These are phyloP conservation scores for Fusarium staphyleae DNA, from an alignment of 2,329 filamentous ascomycete species.

Conservation along the genomic window DNA sequence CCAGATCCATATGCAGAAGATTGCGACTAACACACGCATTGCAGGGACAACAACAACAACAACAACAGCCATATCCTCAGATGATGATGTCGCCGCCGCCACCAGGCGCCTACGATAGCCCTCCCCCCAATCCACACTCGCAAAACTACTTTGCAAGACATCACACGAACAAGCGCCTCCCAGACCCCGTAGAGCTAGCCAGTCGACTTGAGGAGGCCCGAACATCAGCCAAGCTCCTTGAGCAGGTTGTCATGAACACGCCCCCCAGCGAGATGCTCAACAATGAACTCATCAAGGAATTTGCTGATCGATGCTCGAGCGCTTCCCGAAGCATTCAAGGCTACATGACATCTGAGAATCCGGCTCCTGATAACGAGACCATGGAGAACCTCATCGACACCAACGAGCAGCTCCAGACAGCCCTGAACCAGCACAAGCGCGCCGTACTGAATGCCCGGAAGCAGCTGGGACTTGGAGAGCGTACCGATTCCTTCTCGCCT, in stretches of 20 bases:
- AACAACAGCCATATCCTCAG: conserved; percentile 20
- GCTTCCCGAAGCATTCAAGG: conserved; percentile 83
- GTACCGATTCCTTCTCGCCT: conserved; percentile 41
- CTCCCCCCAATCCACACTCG: conserved; percentile 47
- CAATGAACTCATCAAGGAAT: conserved; percentile 93
- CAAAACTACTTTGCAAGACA: conserved; percentile 66
- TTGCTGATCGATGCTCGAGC: conserved; percentile 82
- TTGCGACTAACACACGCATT: conserved; percentile 18
- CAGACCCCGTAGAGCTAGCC: conserved; percentile 77
- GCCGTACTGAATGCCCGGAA: conserved; percentile 72
- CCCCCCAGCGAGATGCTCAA: conserved; percentile 75
- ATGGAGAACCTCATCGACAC: conserved; percentile 94
- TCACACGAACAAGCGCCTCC: conserved; percentile 60
- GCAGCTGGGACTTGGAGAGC: conserved; percentile 52
- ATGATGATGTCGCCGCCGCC: conserved; percentile 16
- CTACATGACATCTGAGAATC: conserved; percentile 83
- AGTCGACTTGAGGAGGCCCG: conserved; percentile 87
- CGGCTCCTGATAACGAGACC: conserved; percentile 88
- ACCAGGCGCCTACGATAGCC: conserved; percentile 10
- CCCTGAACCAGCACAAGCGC: conserved; percentile 84
- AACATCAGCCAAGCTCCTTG: conserved; percentile 89
- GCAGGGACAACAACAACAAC: conserved; percentile 37
- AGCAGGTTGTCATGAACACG: conserved; percentile 89
- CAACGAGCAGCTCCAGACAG: conserved; percentile 86
- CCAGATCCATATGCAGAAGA: neutral